Evolutionary conservation across 768 basidiomycete species (phyloP).

Genomic region (Boletus sensibilis): DNA sequence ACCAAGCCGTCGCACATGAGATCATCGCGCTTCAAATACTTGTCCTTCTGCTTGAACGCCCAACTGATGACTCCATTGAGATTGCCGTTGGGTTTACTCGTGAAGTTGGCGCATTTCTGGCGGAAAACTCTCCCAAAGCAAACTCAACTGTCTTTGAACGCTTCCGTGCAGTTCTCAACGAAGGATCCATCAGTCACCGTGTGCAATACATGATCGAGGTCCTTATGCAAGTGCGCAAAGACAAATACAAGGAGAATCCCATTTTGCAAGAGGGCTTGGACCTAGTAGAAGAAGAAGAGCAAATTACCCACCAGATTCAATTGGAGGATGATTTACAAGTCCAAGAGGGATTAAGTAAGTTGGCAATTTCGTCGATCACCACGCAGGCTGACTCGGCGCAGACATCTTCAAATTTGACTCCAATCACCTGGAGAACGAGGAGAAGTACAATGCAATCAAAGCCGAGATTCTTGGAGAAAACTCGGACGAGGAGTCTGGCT

Average conservation of each 20-base stretch:
- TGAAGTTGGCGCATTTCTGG: constrained; percentile 93
- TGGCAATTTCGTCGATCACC: not conserved
- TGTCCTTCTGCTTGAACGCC: constrained; percentile 90
- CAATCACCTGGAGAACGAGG: constrained; percentile 86
- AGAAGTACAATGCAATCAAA: constrained; percentile 90
- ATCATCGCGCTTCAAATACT: constrained; percentile 94
- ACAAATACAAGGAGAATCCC: constrained; percentile 99
- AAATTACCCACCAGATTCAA: constrained; percentile 91
- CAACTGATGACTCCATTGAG: constrained; percentile 97
- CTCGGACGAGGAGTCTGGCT: constrained; percentile 68
- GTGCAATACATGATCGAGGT: constrained; percentile 99
- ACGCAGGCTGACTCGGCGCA: constrained; percentile 32
- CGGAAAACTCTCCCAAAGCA: constrained; percentile 92
- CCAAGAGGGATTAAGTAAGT: constrained; percentile 91
- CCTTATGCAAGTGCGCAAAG: constrained; percentile 97
- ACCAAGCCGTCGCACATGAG: constrained; percentile 91
- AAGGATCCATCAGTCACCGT: constrained; percentile 91
- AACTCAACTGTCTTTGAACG: constrained; percentile 95
- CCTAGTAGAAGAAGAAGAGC: constrained; percentile 96
- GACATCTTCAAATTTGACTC: constrained; percentile 96
- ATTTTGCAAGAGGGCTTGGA: constrained; percentile 92
- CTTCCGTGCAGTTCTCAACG: constrained; percentile 95
- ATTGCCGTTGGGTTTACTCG: constrained; percentile 97
- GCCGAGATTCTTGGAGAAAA: constrained; percentile 91
- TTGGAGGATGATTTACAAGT: constrained; percentile 93